Conservation (phyloP, 1,284 basidiomycete species). For the Pseudozyma hubeiensis region DNA sequence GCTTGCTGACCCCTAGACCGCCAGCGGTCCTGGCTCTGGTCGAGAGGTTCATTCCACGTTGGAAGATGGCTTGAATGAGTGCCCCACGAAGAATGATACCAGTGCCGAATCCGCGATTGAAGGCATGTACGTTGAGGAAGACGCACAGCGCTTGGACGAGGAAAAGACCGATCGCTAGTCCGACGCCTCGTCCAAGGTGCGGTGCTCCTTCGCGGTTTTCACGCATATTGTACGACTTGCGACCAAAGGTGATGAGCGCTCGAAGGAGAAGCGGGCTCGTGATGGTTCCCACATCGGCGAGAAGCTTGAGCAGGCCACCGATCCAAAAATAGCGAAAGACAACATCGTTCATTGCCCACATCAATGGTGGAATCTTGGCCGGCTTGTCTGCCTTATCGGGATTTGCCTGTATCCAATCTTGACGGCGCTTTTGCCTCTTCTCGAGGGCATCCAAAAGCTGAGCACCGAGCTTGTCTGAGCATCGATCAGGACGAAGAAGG, state of each 20-base stretch:
- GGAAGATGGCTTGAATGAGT: slow-evolving; percentile 43
- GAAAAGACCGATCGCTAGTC: slow-evolving; percentile 75
- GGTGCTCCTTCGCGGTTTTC: slow-evolving; percentile 67
- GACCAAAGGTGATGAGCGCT: slow-evolving; percentile 81
- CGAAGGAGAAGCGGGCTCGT: slow-evolving; percentile 49
- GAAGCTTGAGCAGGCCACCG: slow-evolving; percentile 41
- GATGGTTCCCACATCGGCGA: slow-evolving; percentile 29
- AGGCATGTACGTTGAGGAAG: slow-evolving; percentile 46
- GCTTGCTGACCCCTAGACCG: slow-evolving; percentile 74
- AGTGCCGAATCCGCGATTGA: slow-evolving; percentile 38
- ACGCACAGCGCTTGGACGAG: slow-evolving; percentile 38
- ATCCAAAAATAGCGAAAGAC: slow-evolving; percentile 43
- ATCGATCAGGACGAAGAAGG: slow-evolving; percentile 10
- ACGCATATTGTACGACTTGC: slow-evolving; percentile 74
- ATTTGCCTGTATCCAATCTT: not conserved
- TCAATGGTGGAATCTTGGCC: slow-evolving; percentile 23
- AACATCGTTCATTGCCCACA: slow-evolving; percentile 43
- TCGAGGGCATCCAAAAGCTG: slow-evolving; percentile 10
- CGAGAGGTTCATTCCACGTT: slow-evolving; percentile 34
- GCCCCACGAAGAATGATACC: slow-evolving; percentile 40
- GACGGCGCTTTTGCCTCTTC: slow-evolving; percentile 6
- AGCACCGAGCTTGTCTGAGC: slow-evolving; percentile 6
- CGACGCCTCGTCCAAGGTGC: slow-evolving; percentile 77
- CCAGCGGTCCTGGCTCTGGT: slow-evolving; percentile 21
- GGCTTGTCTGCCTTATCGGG: slow-evolving; percentile 21